A percentile compares a stretch with the other conserved stretches of the same genome.
These are phyloP conservation scores for Gardenia jasminoides DNA, from an alignment of 257 asterid species.

Conservation along the genomic window DNA sequence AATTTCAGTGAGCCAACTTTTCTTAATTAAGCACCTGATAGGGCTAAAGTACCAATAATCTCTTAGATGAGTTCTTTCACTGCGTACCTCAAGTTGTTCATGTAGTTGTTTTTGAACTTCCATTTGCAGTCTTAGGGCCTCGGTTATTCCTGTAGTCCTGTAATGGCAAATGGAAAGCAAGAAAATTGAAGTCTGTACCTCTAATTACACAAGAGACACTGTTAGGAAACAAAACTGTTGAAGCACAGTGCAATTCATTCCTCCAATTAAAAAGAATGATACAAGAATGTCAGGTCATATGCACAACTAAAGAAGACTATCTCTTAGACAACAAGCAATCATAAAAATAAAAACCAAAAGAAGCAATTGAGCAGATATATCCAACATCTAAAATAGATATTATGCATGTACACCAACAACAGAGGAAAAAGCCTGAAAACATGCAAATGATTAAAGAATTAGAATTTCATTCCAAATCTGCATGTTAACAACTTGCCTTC, in stretches of 20 bases:
- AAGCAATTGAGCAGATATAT: not conserved
- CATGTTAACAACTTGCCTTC: not conserved
- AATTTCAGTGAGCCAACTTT: not conserved
- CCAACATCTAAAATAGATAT: not conserved
- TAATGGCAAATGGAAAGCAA: conserved; percentile 13
- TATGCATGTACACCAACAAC: not conserved
- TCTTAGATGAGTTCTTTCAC: not conserved
- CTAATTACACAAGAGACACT: not conserved
- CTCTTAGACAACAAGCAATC: not conserved
- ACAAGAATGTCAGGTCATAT: not conserved
- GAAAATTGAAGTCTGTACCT: conserved; percentile 2
- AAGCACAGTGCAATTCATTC: not conserved
- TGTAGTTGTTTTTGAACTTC: conserved; percentile 93
- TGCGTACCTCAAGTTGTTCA: conserved; percentile 84
- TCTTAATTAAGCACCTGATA: not conserved
- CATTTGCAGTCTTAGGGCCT: conserved; percentile 80
- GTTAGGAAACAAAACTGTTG: not conserved
- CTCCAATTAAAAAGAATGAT: not conserved
- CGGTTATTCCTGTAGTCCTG: conserved; percentile 79
- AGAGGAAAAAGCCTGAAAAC: not conserved
- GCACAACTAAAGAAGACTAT: not conserved
- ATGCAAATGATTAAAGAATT: not conserved
- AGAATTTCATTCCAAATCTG: not conserved
- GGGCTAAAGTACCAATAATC: not conserved
- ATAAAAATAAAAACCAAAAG: not conserved